phyloP scores from a whole-genome alignment of 768 basidiomycete genomes.

The Amanita subjunquillea region DNA sequence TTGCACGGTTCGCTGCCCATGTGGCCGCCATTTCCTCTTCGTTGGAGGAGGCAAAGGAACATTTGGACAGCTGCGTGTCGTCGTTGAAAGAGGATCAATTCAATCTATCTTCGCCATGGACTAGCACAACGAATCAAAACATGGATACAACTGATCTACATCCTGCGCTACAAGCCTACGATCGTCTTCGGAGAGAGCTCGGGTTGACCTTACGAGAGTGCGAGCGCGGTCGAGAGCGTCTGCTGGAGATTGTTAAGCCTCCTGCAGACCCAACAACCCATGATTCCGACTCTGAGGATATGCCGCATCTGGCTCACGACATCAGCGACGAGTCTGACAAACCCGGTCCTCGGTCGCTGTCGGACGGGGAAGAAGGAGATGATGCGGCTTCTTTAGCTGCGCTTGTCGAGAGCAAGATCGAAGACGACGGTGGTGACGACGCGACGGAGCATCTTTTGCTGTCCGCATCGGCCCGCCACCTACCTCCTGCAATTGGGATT shows the following conservation, averaged over 20 bases:
- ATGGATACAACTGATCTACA: constrained; percentile 18
- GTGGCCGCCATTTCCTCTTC: constrained; percentile 61
- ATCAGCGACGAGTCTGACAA: constrained; percentile 46
- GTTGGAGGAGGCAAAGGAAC: constrained; percentile 59
- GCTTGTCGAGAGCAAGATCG: constrained; percentile 14
- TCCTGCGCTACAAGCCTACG: constrained; percentile 60
- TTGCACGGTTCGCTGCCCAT: constrained; percentile 64
- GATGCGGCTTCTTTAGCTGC: constrained; percentile 10
- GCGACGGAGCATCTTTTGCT: constrained; percentile 45
- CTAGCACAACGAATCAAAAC: background rate
- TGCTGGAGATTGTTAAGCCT: constrained; percentile 49
- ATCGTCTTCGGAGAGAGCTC: constrained; percentile 63
- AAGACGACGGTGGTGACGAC: constrained; percentile 34
- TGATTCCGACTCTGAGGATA: constrained; percentile 18
- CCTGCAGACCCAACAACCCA: constrained; percentile 15
- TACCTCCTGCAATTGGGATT: constrained; percentile 50
- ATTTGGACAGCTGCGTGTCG: constrained; percentile 53
- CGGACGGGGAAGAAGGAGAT: constrained; percentile 19
- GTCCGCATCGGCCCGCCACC: constrained; percentile 36
- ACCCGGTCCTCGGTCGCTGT: constrained; percentile 27
- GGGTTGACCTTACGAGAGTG: constrained; percentile 75
- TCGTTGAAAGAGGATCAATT: constrained; percentile 33
- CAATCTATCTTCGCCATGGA: background rate
- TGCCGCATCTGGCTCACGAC: constrained; percentile 47
- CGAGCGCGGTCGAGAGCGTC: constrained; percentile 62